Base-by-base conservation (phyloP, 2,329 filamentous ascomycete genomes). In the Zasmidium citrigriseum region DNA sequence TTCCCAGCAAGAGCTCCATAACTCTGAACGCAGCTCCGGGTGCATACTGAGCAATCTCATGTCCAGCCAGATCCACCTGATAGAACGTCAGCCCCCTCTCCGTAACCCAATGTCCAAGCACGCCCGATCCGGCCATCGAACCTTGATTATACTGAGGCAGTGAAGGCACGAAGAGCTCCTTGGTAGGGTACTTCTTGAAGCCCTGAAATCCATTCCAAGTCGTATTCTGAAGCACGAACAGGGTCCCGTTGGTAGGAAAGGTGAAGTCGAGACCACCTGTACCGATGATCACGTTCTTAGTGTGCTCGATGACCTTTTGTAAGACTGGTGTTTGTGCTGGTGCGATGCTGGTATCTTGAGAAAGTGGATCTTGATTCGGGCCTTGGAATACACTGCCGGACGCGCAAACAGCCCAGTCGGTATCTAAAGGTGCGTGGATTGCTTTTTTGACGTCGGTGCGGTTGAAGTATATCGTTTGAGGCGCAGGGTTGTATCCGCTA, bases 1-100 rank as follows among this genome's bases (percentile, higher is more conserved):
- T 64, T 0, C 78, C 78, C 2, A 80, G 69, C 55, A 80, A 64
- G 25, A 78, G 70, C 66, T 80, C 76, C 34, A 80, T 45, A 65
- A 74, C 73, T 22, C 77, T 62, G 59, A 76, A 78, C 0, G 70
- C 75, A 20, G 76, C 75, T 24, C 76, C 76, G 18, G 77, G 75
- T 1, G 77, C 73, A 62, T 77, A 78, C 72, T 75, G 4, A 21
- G 67, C 66, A 18, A 69, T 60, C 57, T 63, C 64, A 56, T 72
- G 70, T 0, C 69, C 70, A 12, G 69, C 67, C 18, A 59, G 57
- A 23, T 69, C 57, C 4, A 70, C 66, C 7, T 59, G 56, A 47
- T 66, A 63, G 57, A 68, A 72, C 3, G 68, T 68, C 11, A 70
- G 55, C 24, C 68, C 67, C 23, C 68, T 58, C 48, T 72, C 69